Base-by-base conservation (phyloP, 2,329 filamentous ascomycete species). In the Alternaria burnsii region DNA sequence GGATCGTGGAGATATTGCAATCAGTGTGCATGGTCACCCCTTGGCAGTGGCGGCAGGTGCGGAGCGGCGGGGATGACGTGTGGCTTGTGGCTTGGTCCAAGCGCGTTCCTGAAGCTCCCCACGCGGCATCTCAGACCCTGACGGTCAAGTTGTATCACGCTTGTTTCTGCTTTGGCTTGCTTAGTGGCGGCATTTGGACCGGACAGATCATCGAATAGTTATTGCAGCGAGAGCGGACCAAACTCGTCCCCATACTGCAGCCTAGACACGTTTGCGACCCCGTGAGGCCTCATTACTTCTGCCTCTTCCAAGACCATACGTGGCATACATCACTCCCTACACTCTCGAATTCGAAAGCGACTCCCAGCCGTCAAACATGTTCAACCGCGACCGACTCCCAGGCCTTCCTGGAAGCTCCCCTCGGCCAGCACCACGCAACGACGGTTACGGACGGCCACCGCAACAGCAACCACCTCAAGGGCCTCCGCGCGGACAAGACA, bases 321-420 rank as follows among this genome's bases (percentile, higher is more conserved):
- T 55, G 52, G 52, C 47, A 52, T 30, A 22, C 18, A 24, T 5
- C 20, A 43, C 51, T 52, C 34, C 34, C 20, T 18, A 52, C 24
- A 18, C 22, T 12, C 28, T 24, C 4, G 8, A 22, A 6, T 34
- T 32, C 12, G 44, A n/a, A n/a, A 34, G 8, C 44, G 44, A 36
- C 47, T 5, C 5, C 4, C 48, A 18, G 16, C 6, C 20, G 46
- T 24, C 56, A 59, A 56, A 12, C 52, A 88, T 88, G 86, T 88
- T 87, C 73, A 87, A 86, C 73, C 83, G 85, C 64, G 82, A 83
- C 71, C 83, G 84, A 60, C 73, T 83, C n/a, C 79, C 80, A 41
- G 80, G 81, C 8, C 30, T 85, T 82, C 70, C 80, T 59, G 75
- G 79, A 52, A 77, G 78, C 52, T 76, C 78, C 43, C 79, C 79